Conservation (phyloP, 805 yeast species). For the Pichia scutulata region DNA sequence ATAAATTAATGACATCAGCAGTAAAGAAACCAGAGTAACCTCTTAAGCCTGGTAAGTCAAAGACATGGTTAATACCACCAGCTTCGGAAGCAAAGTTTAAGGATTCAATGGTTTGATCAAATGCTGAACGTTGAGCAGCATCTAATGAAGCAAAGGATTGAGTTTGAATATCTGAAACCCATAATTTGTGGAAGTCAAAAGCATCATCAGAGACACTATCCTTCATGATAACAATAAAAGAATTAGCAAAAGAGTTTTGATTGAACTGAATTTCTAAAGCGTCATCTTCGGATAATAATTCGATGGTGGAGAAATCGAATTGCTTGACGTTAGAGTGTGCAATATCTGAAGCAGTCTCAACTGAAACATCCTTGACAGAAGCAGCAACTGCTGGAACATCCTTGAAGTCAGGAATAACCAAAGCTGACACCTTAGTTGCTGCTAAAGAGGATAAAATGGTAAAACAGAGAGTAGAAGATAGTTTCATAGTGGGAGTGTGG, state of each 20-base stretch:
- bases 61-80: slow-evolving; percentile 56
- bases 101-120: slow-evolving; percentile 26
- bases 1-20: slow-evolving; percentile 62
- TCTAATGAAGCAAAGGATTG: slow-evolving; percentile 27
- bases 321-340: neutral
- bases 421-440: slow-evolving; percentile 12
- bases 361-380: slow-evolving; percentile 31
- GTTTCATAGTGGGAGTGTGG: slow-evolving; percentile 11
- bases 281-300: slow-evolving; percentile 16
- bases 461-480: slow-evolving; percentile 10
- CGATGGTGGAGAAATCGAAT: neutral
- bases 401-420: slow-evolving; percentile 15
- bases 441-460: slow-evolving; percentile 14
- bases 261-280: slow-evolving; percentile 43
- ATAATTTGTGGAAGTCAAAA: slow-evolving; percentile 56
- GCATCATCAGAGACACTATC: slow-evolving; percentile 46
- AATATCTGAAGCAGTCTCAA: slow-evolving; percentile 22
- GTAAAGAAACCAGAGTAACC: slow-evolving; percentile 89
- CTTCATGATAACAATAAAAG: slow-evolving; percentile 83
- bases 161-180: slow-evolving; percentile 51
- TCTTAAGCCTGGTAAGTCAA: slow-evolving; percentile 50
- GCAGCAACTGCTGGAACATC: slow-evolving; percentile 11
- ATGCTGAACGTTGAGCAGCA: slow-evolving; percentile 16
- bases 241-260: slow-evolving; percentile 52
- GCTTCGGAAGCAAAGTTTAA: slow-evolving; percentile 10